phyloP scores from a whole-genome alignment of 2,329 filamentous ascomycete species.

The Metarhizium anisopliae region DNA sequence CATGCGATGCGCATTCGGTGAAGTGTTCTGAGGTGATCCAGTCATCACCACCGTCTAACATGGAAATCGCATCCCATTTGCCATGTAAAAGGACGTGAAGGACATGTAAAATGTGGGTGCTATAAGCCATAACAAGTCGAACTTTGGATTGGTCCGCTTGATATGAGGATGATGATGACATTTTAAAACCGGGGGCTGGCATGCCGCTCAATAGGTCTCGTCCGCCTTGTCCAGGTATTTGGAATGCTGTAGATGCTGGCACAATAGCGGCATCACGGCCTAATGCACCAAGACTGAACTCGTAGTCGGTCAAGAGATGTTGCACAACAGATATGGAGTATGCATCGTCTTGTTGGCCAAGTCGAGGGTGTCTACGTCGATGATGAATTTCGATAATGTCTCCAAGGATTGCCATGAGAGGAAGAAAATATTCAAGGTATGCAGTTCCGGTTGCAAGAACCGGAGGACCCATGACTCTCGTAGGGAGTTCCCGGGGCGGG shows the following conservation, averaged over 20 bases:
- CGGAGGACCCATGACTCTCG: slow-evolving; percentile 27
- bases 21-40: slow-evolving; percentile 39
- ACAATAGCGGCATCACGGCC: slow-evolving; percentile 12
- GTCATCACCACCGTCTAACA: slow-evolving; percentile 38
- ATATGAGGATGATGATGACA: slow-evolving; percentile 7
- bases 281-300: slow-evolving; percentile 27
- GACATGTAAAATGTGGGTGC: slow-evolving; percentile 37
- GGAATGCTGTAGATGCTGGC: background rate
- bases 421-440: slow-evolving; percentile 41
- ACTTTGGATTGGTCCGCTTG: slow-evolving; percentile 20
- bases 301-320: slow-evolving; percentile 27
- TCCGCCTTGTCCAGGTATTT: background rate
- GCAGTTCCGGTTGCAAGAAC: slow-evolving; percentile 29
- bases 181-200: slow-evolving; percentile 5
- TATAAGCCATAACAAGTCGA: slow-evolving; percentile 35
- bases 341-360: slow-evolving; percentile 26
- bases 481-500: slow-evolving; percentile 20
- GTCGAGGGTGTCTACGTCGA: slow-evolving; percentile 30
- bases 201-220: slow-evolving; percentile 8
- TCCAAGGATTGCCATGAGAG: slow-evolving; percentile 38
- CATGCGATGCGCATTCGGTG: slow-evolving; percentile 35
- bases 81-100: slow-evolving; percentile 38
- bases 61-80: slow-evolving; percentile 40
- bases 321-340: slow-evolving; percentile 25
- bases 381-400: slow-evolving; percentile 40